phyloP scores from a whole-genome alignment of 495 filamentous ascomycete genomes.

The Elasticomyces elasticus region DNA sequence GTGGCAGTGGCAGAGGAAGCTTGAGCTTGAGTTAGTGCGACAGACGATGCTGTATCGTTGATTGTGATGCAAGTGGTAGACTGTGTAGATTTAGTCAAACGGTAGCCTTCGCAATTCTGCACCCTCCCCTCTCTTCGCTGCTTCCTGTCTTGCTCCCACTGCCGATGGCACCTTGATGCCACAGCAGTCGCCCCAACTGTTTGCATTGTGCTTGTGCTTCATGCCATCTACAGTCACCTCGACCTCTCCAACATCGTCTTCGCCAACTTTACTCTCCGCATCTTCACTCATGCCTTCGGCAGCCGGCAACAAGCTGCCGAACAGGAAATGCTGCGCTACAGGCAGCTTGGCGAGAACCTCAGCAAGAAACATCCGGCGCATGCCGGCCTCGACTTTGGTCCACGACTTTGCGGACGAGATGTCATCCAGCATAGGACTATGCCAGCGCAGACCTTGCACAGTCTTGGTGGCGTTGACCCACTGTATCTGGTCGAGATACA shows the following conservation, averaged over 20 bases:
- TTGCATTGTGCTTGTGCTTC: slow-evolving; percentile 57
- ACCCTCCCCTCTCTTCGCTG: slow-evolving; percentile 59
- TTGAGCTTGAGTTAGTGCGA: no score
- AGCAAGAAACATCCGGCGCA: slow-evolving; percentile 90
- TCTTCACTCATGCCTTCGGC: slow-evolving; percentile 64
- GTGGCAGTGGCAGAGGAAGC: no score
- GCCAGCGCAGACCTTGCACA: slow-evolving; percentile 90
- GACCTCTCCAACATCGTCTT: slow-evolving; percentile 43
- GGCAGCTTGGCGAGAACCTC: slow-evolving; percentile 91
- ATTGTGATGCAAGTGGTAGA: not conserved
- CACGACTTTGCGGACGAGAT: slow-evolving; percentile 87
- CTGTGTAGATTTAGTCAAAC: slow-evolving; percentile 54
- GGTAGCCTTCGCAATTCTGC: slow-evolving; percentile 71
- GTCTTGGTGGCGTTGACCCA: slow-evolving; percentile 96
- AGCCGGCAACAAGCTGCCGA: slow-evolving; percentile 76
- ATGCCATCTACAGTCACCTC: slow-evolving; percentile 54
- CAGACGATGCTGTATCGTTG: no score
- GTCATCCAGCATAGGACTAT: slow-evolving; percentile 96
- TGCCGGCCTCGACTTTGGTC: slow-evolving; percentile 85
- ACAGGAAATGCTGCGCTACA: slow-evolving; percentile 97
- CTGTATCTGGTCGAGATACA: slow-evolving; percentile 84
- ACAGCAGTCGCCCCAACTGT: slow-evolving; percentile 91
- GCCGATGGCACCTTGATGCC: slow-evolving; percentile 96
- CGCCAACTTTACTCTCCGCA: slow-evolving; percentile 40
- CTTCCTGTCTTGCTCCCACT: slow-evolving; percentile 76